Conservation (phyloP, 1,284 basidiomycete species). For the Apiotrichum veenhuisii region DNA sequence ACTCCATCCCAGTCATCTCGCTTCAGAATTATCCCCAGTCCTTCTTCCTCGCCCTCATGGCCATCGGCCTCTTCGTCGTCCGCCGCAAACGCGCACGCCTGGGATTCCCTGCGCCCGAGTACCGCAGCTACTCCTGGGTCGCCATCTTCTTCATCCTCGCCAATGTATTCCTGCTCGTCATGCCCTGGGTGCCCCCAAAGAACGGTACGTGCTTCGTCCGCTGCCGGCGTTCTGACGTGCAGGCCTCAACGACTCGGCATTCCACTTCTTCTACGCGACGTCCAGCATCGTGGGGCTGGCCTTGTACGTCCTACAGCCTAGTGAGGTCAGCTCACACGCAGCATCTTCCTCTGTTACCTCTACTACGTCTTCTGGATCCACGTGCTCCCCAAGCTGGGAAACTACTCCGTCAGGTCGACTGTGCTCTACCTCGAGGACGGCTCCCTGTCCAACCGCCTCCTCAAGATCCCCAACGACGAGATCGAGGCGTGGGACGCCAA, state of each 20-base stretch:
- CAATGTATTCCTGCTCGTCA: slow-evolving; percentile 52
- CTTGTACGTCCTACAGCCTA: too few relatives aligned
- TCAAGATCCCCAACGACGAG: slow-evolving; percentile 21
- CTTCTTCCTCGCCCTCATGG: slow-evolving; percentile 51
- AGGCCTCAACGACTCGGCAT: too few relatives aligned
- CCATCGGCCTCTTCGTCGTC: slow-evolving; percentile 52
- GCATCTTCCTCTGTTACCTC: neutral
- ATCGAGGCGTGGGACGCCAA: slow-evolving; percentile 20
- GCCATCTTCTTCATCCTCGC: slow-evolving; percentile 48
- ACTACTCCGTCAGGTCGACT: slow-evolving; percentile 44
- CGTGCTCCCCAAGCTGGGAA: slow-evolving; percentile 35
- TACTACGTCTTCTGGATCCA: neutral
- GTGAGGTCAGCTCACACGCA: neutral
- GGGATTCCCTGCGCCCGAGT: slow-evolving; percentile 48
- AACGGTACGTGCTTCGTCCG: slow-evolving; percentile 15
- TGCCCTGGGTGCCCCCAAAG: slow-evolving; percentile 52
- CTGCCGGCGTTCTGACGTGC: too few relatives aligned
- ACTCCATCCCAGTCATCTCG: slow-evolving; percentile 25
- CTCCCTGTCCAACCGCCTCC: slow-evolving; percentile 18
- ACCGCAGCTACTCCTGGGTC: slow-evolving; percentile 50
- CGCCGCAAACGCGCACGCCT: slow-evolving; percentile 46
- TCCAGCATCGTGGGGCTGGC: too few relatives aligned
- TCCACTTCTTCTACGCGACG: too few relatives aligned
- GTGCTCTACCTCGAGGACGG: slow-evolving; percentile 32
- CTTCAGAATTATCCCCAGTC: slow-evolving; percentile 51